These are phyloP conservation scores for Kodamaea lidongshanica DNA, from an alignment of 805 yeast genomes.

Conservation along the genomic window DNA sequence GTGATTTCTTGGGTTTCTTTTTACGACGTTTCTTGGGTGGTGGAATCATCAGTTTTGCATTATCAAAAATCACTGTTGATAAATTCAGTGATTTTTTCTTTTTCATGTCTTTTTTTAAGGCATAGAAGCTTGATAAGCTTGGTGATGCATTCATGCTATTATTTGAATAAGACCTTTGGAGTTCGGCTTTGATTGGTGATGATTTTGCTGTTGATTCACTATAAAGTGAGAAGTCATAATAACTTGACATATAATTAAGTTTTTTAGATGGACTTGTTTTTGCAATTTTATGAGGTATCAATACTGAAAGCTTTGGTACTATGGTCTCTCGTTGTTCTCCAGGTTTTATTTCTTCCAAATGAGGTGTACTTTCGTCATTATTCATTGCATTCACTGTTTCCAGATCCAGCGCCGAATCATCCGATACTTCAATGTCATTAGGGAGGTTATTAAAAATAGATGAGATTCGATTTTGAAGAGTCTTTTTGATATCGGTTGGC, in stretches of 20 bases:
- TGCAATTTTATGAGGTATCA: background rate
- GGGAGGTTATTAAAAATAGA: constrained; percentile 41
- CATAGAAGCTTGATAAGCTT: constrained; percentile 21
- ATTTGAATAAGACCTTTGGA: constrained; percentile 10
- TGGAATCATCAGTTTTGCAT: constrained; percentile 32
- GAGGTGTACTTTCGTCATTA: background rate
- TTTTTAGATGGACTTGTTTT: background rate
- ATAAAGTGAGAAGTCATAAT: constrained; percentile 18
- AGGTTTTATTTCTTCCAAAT: background rate
- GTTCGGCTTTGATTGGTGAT: constrained; percentile 23
- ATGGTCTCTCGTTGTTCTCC: background rate
- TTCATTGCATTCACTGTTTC: constrained; percentile 24
- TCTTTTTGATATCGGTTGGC: constrained; percentile 2
- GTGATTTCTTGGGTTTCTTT: constrained; percentile 24
- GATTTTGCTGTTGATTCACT: constrained; percentile 23
- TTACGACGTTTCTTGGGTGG: constrained; percentile 20
- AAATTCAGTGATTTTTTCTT: constrained; percentile 28
- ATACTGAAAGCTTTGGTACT: too few relatives aligned
- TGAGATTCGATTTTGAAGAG: constrained; percentile 23
- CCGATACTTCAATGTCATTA: constrained; percentile 41
- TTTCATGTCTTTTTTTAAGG: constrained; percentile 18
- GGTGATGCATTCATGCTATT: constrained; percentile 14
- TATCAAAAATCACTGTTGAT: constrained; percentile 30
- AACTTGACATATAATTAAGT: constrained; percentile 7
- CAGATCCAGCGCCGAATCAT: constrained; percentile 39